These are phyloP conservation scores for Paecilomyces formosus DNA, from an alignment of 2,329 filamentous ascomycete genomes.

Conservation along the genomic window DNA sequence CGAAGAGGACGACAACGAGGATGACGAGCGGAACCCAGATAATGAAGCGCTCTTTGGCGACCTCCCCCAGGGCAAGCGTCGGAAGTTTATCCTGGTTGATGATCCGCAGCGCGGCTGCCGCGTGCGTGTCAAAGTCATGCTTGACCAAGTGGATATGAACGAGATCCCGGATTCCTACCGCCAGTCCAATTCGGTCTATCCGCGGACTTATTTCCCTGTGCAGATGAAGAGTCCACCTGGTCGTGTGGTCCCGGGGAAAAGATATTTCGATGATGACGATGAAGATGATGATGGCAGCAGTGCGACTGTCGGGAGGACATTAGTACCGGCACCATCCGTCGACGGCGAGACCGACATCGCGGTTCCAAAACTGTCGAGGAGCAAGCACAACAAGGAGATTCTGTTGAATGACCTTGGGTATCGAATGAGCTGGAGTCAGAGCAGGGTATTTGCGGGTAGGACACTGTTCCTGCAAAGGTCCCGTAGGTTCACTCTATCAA, in stretches of 20 bases:
- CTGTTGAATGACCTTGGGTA: constrained; percentile 88
- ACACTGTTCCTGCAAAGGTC: constrained; percentile 86
- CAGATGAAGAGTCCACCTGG: constrained; percentile 86
- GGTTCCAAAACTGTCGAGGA: constrained; percentile 65
- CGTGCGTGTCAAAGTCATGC: constrained; percentile 80
- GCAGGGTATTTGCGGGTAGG: constrained; percentile 78
- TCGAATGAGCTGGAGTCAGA: constrained; percentile 94
- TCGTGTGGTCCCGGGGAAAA: constrained; percentile 59
- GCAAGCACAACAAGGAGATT: constrained; percentile 71
- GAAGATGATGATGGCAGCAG: constrained; percentile 32
- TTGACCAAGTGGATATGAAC: constrained; percentile 89
- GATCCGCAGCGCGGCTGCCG: constrained; percentile 74
- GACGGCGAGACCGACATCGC: constrained; percentile 71
- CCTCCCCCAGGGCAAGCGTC: constrained; percentile 79
- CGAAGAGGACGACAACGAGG: constrained; percentile 14
- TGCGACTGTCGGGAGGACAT: constrained; percentile 33
- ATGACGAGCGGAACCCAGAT: constrained; percentile 22
- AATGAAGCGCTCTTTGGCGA: constrained; percentile 74
- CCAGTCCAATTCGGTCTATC: constrained; percentile 81
- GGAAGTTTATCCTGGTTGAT: constrained; percentile 95
- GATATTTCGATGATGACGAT: constrained; percentile 65
- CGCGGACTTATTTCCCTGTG: constrained; percentile 82
- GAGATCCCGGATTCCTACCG: constrained; percentile 96
- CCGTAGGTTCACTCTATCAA: constrained; percentile 53
- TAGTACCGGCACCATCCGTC: constrained; percentile 53